Conservation (phyloP, 352 stramenopile genomes). For the Phytophthora melonis region DNA sequence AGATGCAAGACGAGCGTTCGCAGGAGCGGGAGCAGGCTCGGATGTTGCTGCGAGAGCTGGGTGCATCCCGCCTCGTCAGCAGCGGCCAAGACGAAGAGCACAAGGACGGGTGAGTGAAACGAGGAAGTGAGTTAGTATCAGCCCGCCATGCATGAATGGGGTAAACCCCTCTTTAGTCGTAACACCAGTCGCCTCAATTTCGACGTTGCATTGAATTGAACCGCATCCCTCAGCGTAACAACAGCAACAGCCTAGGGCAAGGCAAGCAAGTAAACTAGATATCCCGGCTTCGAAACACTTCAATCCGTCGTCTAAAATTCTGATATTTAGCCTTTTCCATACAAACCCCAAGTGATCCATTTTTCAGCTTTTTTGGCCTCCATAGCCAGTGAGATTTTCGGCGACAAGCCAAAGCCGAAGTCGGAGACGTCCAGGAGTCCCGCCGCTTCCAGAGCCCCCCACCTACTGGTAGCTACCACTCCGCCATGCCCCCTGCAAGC, state of each 20-base stretch:
- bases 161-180: slow-evolving; percentile 24
- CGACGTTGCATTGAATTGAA: slow-evolving; percentile 31
- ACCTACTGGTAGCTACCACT: background rate
- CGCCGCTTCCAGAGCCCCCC: background rate
- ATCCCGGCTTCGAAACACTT: background rate
- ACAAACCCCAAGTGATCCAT: background rate
- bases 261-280: no score
- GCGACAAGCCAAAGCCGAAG: slow-evolving; percentile 1
- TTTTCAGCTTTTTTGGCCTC: slow-evolving; percentile 6
- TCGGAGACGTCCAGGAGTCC: slow-evolving; percentile 2
- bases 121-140: no score
- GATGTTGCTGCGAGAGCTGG: slow-evolving; percentile 39
- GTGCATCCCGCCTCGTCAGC: slow-evolving; percentile 21
- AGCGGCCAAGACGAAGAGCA: slow-evolving; percentile 28
- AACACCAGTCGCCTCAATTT: slow-evolving; percentile 30
- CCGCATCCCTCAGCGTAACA: background rate
- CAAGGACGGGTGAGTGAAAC: slow-evolving; percentile 15
- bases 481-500: slow-evolving; percentile 21
- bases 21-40: slow-evolving; percentile 48
- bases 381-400: slow-evolving; percentile 35
- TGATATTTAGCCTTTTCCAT: background rate
- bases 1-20: slow-evolving; percentile 44
- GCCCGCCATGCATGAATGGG: slow-evolving; percentile 19
- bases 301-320: background rate
- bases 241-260: no score